Evolutionary conservation across 768 basidiomycete genomes (phyloP).

Genomic region (Amyloporia xantha): DNA sequence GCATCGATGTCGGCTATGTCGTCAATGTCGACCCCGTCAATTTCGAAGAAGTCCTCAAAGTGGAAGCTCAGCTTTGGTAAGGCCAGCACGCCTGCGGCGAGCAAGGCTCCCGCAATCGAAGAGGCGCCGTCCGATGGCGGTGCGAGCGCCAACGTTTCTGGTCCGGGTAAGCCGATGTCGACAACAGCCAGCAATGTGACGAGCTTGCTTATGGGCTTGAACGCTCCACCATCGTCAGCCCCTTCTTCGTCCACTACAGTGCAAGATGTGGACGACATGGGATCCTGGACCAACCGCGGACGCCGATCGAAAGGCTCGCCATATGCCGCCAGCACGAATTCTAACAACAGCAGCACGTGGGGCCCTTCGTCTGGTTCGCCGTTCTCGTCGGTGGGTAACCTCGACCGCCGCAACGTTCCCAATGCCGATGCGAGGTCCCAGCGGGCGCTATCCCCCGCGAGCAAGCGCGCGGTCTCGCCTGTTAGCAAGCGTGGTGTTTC

Average conservation of each 20-base stretch:
- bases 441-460: not conserved
- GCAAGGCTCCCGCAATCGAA: constrained; percentile 9
- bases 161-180: constrained; percentile 35
- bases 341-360: constrained; percentile 12
- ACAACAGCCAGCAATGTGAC: constrained; percentile 76
- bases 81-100: constrained; percentile 27
- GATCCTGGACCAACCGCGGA: constrained; percentile 6
- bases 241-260: constrained; percentile 3
- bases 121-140: constrained; percentile 11
- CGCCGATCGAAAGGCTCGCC: constrained; percentile 13
- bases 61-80: constrained; percentile 79
- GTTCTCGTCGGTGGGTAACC: constrained; percentile 12
- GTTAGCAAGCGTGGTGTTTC: constrained; percentile 27
- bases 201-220: constrained; percentile 65
- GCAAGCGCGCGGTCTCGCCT: constrained; percentile 3
- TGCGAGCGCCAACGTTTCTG: too few relatives aligned
- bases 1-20: constrained; percentile 22
- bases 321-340: constrained; percentile 1
- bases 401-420: constrained; percentile 7
- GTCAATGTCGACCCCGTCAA: constrained; percentile 9
- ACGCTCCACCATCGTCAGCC: constrained; percentile 29
- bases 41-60: constrained; percentile 72
- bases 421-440: constrained; percentile 10
- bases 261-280: constrained; percentile 7
- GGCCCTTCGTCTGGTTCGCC: constrained; percentile 12